Conservation (phyloP, 495 filamentous ascomycete species). For the Monascus purpureus region DNA sequence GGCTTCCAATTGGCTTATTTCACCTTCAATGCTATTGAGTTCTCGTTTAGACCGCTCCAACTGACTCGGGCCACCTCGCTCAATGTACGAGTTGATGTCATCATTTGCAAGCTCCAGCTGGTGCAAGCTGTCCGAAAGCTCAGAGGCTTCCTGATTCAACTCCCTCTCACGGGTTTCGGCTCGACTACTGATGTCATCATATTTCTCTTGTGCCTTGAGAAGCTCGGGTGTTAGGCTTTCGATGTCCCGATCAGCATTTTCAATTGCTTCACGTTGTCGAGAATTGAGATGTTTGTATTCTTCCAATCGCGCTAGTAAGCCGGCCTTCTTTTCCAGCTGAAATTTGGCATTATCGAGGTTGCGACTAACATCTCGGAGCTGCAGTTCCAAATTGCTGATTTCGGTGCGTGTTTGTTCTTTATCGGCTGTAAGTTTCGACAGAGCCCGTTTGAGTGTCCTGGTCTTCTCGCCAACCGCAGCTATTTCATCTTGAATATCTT, state of each 20-base stretch:
- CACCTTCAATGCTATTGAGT: slow-evolving; percentile 49
- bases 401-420: slow-evolving; percentile 54
- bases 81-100: slow-evolving; percentile 69
- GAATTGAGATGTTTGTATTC: slow-evolving; percentile 52
- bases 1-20: slow-evolving; percentile 48
- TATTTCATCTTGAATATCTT: slow-evolving; percentile 73
- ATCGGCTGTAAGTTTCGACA: slow-evolving; percentile 49
- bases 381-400: slow-evolving; percentile 57
- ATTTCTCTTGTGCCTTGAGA: slow-evolving; percentile 53
- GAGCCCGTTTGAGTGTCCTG: slow-evolving; percentile 42
- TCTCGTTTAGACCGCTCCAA: slow-evolving; percentile 55
- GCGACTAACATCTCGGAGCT: slow-evolving; percentile 52
- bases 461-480: slow-evolving; percentile 52
- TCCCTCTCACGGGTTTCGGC: slow-evolving; percentile 60
- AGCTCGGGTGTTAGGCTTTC: slow-evolving; percentile 57
- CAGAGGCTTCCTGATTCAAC: slow-evolving; percentile 55
- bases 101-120: slow-evolving; percentile 60
- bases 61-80: slow-evolving; percentile 57
- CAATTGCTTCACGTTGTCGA: slow-evolving; percentile 53
- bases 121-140: slow-evolving; percentile 55
- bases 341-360: slow-evolving; percentile 54
- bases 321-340: slow-evolving; percentile 64
- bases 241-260: slow-evolving; percentile 53
- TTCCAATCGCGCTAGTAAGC: slow-evolving; percentile 51
- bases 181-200: slow-evolving; percentile 59